Evolutionary conservation across 805 yeast species (phyloP), one percentile per base, ranked within the genome.

Genomic region (Lipomyces yamadae): DNA sequence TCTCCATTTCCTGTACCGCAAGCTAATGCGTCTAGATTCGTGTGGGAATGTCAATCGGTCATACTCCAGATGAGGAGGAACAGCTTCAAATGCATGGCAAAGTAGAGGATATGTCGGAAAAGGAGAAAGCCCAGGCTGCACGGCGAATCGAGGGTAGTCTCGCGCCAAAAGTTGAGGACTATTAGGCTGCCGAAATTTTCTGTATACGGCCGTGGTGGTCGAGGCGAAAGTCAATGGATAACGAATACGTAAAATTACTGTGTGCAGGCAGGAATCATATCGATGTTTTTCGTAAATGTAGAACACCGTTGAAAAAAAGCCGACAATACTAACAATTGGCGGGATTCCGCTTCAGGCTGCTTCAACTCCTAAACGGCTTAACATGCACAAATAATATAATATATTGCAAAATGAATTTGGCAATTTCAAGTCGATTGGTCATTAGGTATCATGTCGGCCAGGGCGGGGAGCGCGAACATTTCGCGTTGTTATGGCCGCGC

Each of bases 1-100:
- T 15, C 42, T 48, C 13, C 10, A 7, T 37, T 33, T n/a, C 29
- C 5, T 13, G 11, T 33, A 35, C 13, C n/a, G n/a, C 13, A 13
- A 1, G 45, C n/a, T 39, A 42, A 30, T 34, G n/a, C 24, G 10
- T 52, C 62, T 55, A 61, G 63, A 62, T 67, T 7, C 71, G 69
- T 13, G 97, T 93, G 0, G 98, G 98, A 0, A 94, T 91, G 89
- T 89, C 96, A 52, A 84, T 94, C 50, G 98, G 97, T 0, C 97
- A 93, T 76, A 70, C 83, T 0, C 84, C 84, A 0, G 83, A 79
- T 11, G 78, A 77, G 0, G 80, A 81, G 33, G 55, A 52, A 52
- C 55, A 13, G 35, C n/a, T 29, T 29, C 55, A 13, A 11, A 34
- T 3, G 7, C 55, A 32, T 32, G 55, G 34, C n/a, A 52, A 52